phyloP scores from a whole-genome alignment of 495 filamentous ascomycete species.

The Talaromyces thailandensis region DNA sequence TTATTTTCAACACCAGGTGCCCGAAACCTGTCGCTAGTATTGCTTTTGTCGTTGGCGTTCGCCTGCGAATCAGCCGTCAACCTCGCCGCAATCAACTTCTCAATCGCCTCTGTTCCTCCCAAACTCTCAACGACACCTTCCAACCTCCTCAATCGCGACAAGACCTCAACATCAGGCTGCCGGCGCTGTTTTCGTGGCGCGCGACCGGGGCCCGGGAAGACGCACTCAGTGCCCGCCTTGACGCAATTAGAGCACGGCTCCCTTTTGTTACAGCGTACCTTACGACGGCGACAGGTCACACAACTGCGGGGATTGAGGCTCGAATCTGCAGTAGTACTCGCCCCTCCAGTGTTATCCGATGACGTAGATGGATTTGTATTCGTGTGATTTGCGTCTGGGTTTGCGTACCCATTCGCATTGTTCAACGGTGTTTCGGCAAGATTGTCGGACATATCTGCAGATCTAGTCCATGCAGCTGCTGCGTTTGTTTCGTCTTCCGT shows the following conservation, averaged over 20 bases:
- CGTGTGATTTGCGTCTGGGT: neutral
- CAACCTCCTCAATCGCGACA: slow-evolving; percentile 66
- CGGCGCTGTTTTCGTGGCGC: slow-evolving; percentile 62
- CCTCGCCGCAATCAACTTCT: neutral
- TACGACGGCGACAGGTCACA: slow-evolving; percentile 73
- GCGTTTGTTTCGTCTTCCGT: neutral
- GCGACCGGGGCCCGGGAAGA: slow-evolving; percentile 75
- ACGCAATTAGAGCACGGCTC: slow-evolving; percentile 78
- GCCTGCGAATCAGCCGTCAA: neutral
- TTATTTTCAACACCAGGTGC: neutral
- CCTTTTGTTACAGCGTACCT: slow-evolving; percentile 82
- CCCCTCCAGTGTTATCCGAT: neutral
- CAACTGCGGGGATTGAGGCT: slow-evolving; percentile 62
- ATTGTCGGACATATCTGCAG: neutral
- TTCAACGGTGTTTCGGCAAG: neutral
- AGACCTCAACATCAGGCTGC: slow-evolving; percentile 64
- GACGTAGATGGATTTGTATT: neutral
- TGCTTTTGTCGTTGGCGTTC: neutral
- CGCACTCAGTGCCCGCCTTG: slow-evolving; percentile 67
- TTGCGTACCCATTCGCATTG: neutral
- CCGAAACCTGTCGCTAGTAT: neutral
- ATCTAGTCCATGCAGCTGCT: neutral
- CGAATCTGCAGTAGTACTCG: slow-evolving; percentile 12
- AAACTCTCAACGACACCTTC: slow-evolving; percentile 75
- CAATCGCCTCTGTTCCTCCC: slow-evolving; percentile 16